A percentile compares a stretch with the other conserved stretches of the same genome.
These are phyloP conservation scores for Fusarium sp. DNA, from an alignment of 2,329 filamentous ascomycete species.

Conservation along the genomic window DNA sequence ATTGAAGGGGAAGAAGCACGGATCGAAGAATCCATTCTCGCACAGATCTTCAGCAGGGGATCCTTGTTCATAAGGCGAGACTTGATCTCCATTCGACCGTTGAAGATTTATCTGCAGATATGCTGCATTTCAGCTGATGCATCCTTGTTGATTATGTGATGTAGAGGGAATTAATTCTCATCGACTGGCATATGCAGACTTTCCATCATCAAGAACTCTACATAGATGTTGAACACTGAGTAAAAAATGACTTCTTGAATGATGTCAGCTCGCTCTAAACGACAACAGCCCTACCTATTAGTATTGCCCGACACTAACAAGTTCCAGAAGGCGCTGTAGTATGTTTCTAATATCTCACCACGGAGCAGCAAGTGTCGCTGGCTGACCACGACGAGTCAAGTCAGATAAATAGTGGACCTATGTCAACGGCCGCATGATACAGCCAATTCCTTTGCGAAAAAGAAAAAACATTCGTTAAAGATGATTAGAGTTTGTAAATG, in stretches of 20 bases:
- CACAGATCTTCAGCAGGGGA: constrained; percentile 26
- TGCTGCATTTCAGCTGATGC: neutral
- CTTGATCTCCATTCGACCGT: neutral
- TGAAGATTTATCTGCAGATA: neutral
- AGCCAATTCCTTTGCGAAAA: neutral
- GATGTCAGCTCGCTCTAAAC: neutral
- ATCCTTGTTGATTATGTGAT: neutral
- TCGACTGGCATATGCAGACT: neutral
- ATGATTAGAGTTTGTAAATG: neutral
- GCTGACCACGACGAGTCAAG: constrained; percentile 7
- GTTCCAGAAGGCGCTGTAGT: constrained; percentile 4
- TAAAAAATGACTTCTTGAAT: neutral
- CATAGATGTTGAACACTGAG: neutral
- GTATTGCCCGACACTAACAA: neutral
- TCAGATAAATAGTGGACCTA: neutral
- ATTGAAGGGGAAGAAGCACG: constrained; percentile 22
- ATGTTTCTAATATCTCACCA: neutral
- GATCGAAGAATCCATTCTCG: constrained; percentile 22
- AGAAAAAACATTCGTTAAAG: neutral
- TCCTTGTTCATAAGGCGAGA: constrained; percentile 10
- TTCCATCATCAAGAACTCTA: neutral
- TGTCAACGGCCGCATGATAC: constrained; percentile 8
- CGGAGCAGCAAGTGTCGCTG: neutral
- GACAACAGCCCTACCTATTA: neutral
- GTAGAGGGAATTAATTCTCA: neutral